Evolutionary conservation across 2,329 filamentous ascomycete genomes (phyloP).

Genomic region (Fusarium kyushuense): DNA sequence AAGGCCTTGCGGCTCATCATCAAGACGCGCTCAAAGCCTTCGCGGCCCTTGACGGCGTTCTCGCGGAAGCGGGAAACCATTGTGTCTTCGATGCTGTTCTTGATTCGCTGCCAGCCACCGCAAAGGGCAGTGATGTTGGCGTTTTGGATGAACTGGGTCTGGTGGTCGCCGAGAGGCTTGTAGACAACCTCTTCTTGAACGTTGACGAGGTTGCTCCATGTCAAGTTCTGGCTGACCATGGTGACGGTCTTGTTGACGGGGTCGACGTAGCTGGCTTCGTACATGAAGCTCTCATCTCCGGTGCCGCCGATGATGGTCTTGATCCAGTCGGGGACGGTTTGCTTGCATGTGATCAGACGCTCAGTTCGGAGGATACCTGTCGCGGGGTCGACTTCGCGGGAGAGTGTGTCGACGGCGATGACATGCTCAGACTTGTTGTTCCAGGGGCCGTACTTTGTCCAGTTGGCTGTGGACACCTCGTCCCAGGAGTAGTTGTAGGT

Average conservation of each 20-base stretch:
- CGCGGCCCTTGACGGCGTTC: slow-evolving; percentile 89
- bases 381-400: slow-evolving; percentile 69
- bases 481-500: slow-evolving; percentile 99
- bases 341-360: slow-evolving; percentile 72
- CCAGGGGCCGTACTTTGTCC: slow-evolving; percentile 99
- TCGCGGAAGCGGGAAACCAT: slow-evolving; percentile 90
- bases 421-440: slow-evolving; percentile 99
- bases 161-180: slow-evolving; percentile 67
- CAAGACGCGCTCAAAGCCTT: slow-evolving; percentile 95
- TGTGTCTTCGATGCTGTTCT: slow-evolving; percentile 94
- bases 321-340: slow-evolving; percentile 81
- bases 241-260: slow-evolving; percentile 85
- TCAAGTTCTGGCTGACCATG: slow-evolving; percentile 96
- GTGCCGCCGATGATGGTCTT: slow-evolving; percentile 79
- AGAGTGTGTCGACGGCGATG: slow-evolving; percentile 92
- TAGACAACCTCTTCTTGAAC: slow-evolving; percentile 96
- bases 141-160: slow-evolving; percentile 88
- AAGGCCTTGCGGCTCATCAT: slow-evolving; percentile 94
- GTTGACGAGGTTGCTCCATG: slow-evolving; percentile 88
- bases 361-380: slow-evolving; percentile 73
- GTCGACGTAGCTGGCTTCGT: slow-evolving; percentile 96
- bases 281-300: slow-evolving; percentile 86
- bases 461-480: slow-evolving; percentile 96
- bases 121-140: slow-evolving; percentile 94
- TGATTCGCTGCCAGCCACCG: slow-evolving; percentile 97